Percentiles rank a stretch among this genome's conserved stretches.
phyloP scores from a whole-genome alignment of 306 rosid species.

The Casuarina cunninghamiana region DNA sequence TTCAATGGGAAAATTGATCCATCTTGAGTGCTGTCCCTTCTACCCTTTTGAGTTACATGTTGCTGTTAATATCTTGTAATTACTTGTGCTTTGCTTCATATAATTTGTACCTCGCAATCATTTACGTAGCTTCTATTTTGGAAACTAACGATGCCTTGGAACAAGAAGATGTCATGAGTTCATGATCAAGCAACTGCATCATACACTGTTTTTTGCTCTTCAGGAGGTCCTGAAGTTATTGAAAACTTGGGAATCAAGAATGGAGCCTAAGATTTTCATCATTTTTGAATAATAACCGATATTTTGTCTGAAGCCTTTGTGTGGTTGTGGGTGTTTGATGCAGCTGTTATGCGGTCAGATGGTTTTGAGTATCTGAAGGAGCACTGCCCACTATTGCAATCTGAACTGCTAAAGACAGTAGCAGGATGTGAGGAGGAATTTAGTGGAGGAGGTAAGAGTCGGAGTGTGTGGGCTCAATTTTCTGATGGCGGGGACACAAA shows the following conservation, averaged over 20 bases:
- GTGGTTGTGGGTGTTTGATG: slow-evolving; percentile 11
- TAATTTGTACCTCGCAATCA: background rate
- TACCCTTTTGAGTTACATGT: background rate
- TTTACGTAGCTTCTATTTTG: background rate
- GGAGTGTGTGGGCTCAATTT: slow-evolving; percentile 93
- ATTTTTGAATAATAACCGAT: background rate
- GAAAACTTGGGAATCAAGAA: slow-evolving; percentile 31
- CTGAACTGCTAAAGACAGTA: slow-evolving; percentile 88
- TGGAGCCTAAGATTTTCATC: slow-evolving; percentile 4
- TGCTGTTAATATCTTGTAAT: background rate
- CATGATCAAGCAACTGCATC: slow-evolving; percentile 20
- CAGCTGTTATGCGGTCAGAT: slow-evolving; percentile 98
- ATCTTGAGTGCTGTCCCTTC: background rate
- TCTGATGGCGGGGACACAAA: slow-evolving; percentile 91
- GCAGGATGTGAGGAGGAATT: slow-evolving; percentile 90
- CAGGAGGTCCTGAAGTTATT: slow-evolving; percentile 31
- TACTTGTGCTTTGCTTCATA: background rate
- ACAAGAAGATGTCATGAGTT: background rate
- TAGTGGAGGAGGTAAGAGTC: slow-evolving; percentile 83
- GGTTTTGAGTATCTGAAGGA: slow-evolving; percentile 94
- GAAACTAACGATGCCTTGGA: slow-evolving; percentile 1
- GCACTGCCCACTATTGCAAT: slow-evolving; percentile 81
- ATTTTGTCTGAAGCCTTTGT: background rate
- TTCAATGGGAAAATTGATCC: background rate
- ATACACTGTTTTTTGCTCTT: slow-evolving; percentile 32